A percentile compares a stretch with the other conserved stretches of the same genome.
Conservation (phyloP, 2,329 filamentous ascomycete genomes). For the Mycocentrospora acerina region DNA sequence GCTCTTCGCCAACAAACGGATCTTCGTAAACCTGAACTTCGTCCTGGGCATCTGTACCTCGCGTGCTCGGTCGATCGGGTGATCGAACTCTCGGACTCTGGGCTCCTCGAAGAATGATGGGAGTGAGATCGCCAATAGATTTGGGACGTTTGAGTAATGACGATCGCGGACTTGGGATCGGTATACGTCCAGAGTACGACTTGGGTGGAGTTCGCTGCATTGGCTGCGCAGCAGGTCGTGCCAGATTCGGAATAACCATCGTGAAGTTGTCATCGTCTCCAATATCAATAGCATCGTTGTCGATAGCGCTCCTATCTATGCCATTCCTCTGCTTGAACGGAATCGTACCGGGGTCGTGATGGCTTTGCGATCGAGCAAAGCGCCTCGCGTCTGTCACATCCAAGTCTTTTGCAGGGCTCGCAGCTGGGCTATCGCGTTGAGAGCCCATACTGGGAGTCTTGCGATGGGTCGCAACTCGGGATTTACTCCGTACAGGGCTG, state of each 20-base stretch:
- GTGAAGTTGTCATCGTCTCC: constrained; percentile 53
- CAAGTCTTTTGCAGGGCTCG: constrained; percentile 45
- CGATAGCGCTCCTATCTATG: constrained; percentile 42
- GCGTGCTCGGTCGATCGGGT: constrained; percentile 36
- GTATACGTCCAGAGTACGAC: constrained; percentile 26
- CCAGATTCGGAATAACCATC: constrained; percentile 51
- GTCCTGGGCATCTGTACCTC: constrained; percentile 37
- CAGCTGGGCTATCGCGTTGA: constrained; percentile 33
- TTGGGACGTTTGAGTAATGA: constrained; percentile 31
- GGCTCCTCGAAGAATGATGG: constrained; percentile 17
- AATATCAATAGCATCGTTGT: constrained; percentile 39
- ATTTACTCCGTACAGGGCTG: constrained; percentile 41
- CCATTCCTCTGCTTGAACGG: constrained; percentile 42
- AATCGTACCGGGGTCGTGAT: constrained; percentile 29
- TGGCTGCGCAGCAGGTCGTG: constrained; percentile 29
- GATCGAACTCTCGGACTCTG: constrained; percentile 35
- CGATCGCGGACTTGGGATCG: constrained; percentile 28
- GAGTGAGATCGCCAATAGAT: constrained; percentile 28
- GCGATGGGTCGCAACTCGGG: constrained; percentile 33
- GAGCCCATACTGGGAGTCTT: constrained; percentile 33
- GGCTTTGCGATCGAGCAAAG: constrained; percentile 39
- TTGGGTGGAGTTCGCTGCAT: constrained; percentile 38
- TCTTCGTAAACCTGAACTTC: constrained; percentile 58
- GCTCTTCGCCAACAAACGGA: constrained; percentile 47
- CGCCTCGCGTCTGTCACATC: constrained; percentile 52